These are phyloP conservation scores for Fusarium sp. DNA, from an alignment of 2,329 filamentous ascomycete genomes.

Conservation along the genomic window DNA sequence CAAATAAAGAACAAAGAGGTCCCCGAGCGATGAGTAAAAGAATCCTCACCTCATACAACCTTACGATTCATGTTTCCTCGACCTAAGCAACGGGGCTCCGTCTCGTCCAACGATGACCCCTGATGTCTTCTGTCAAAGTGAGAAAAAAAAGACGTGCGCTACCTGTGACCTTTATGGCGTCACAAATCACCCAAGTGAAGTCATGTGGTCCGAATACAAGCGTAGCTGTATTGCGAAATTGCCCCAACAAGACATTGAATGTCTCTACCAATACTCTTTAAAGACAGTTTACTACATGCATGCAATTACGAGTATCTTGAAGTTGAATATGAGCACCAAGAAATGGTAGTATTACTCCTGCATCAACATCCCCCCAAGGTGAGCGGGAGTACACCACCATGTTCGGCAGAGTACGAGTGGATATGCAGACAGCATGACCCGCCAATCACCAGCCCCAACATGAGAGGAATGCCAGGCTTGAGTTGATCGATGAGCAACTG, in stretches of 20 bases:
- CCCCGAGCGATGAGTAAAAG: conserved; percentile 17
- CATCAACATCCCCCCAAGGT: conserved; percentile 6
- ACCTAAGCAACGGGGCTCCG: background rate
- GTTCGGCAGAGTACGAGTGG: background rate
- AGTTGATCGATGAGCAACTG: background rate
- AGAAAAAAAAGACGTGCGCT: conserved; percentile 23
- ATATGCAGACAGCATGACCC: conserved; percentile 3
- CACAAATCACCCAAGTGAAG: conserved; percentile 45
- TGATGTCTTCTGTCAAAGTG: conserved; percentile 18
- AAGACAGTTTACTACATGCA: background rate
- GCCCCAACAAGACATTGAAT: conserved; percentile 36
- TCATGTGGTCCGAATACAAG: conserved; percentile 39
- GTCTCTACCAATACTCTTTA: conserved; percentile 7
- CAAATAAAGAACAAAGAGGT: background rate
- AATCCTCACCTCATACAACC: conserved; percentile 1
- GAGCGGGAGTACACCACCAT: conserved; percentile 6
- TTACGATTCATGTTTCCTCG: conserved; percentile 9
- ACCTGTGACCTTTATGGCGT: conserved; percentile 46
- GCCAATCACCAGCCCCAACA: conserved; percentile 9
- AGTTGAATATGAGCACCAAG: background rate
- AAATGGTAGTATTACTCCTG: conserved; percentile 26
- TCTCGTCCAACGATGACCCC: conserved; percentile 30
- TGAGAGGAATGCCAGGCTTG: background rate
- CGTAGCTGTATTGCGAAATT: conserved; percentile 20
- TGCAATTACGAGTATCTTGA: background rate